A percentile compares a stretch with the other conserved stretches of the same genome.
Conservation (phyloP, 257 asterid genomes). For the Vinca minor region DNA sequence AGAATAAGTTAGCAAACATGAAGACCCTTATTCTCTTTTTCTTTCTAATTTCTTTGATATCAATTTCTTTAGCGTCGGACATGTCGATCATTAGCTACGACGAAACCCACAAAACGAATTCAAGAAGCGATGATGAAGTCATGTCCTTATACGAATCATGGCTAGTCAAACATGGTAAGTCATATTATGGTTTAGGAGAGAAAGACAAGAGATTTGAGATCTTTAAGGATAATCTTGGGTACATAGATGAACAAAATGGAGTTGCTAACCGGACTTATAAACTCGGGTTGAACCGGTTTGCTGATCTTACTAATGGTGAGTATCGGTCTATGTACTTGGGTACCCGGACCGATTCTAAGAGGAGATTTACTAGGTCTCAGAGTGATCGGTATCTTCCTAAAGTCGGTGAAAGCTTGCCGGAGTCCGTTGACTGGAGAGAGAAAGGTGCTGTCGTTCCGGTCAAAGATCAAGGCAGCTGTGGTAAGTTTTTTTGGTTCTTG, state of each 20-base stretch:
- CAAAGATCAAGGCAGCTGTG: slow-evolving; percentile 81
- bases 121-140: slow-evolving; percentile 45
- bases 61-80: slow-evolving; percentile 32
- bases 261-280: slow-evolving; percentile 34
- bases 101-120: slow-evolving; percentile 16
- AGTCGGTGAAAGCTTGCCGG: slow-evolving; percentile 54
- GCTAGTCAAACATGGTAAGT: slow-evolving; percentile 50
- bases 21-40: slow-evolving; percentile 6
- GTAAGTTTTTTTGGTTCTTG: slow-evolving; percentile 32
- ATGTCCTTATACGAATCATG: slow-evolving; percentile 55
- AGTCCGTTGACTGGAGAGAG: slow-evolving; percentile 71
- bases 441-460: slow-evolving; percentile 58
- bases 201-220: slow-evolving; percentile 56
- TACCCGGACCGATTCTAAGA: slow-evolving; percentile 22
- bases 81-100: slow-evolving; percentile 58
- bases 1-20: slow-evolving; percentile 8
- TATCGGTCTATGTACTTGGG: slow-evolving; percentile 50
- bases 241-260: slow-evolving; percentile 58
- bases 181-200: slow-evolving; percentile 63
- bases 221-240: slow-evolving; percentile 59
- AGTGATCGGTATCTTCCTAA: slow-evolving; percentile 40
- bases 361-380: slow-evolving; percentile 22
- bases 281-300: slow-evolving; percentile 67
- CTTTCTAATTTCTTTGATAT: not conserved
- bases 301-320: slow-evolving; percentile 69